Evolutionary conservation across 2,329 filamentous ascomycete species (phyloP).

Genomic region (Lachnellula cervina): DNA sequence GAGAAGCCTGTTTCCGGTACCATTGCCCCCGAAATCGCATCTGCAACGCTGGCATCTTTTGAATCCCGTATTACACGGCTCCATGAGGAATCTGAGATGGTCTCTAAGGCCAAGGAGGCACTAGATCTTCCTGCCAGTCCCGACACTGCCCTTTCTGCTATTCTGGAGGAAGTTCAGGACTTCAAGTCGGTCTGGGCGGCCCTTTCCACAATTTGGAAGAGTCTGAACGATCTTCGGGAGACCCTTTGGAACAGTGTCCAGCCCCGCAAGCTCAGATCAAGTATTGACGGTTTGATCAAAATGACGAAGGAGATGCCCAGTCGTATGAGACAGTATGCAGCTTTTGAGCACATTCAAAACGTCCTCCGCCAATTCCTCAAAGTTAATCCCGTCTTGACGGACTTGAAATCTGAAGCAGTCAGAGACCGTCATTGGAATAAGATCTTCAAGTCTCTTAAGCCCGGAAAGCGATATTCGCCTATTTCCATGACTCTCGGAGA

Average conservation of each 20-base stretch:
- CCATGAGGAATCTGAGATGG: constrained; percentile 85
- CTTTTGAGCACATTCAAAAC: constrained; percentile 97
- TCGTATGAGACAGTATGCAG: constrained; percentile 97
- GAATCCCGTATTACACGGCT: constrained; percentile 80
- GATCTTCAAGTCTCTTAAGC: constrained; percentile 93
- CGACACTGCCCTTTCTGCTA: constrained; percentile 75
- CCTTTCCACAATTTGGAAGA: constrained; percentile 93
- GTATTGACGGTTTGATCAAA: constrained; percentile 88
- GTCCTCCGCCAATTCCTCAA: constrained; percentile 85
- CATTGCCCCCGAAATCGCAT: constrained; percentile 84
- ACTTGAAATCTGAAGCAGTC: constrained; percentile 94
- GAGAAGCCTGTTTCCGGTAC: constrained; percentile 96
- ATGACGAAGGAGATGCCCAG: constrained; percentile 99
- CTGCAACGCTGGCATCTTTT: constrained; percentile 74
- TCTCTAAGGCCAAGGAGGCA: constrained; percentile 93
- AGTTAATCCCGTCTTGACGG: constrained; percentile 79
- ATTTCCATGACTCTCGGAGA: constrained; percentile 96
- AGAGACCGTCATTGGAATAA: constrained; percentile 95
- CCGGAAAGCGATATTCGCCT: constrained; percentile 87
- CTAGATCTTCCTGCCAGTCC: constrained; percentile 78
- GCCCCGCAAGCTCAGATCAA: constrained; percentile 83
- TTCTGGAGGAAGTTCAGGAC: constrained; percentile 94
- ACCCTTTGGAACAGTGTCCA: constrained; percentile 93
- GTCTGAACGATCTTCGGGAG: constrained; percentile 87
- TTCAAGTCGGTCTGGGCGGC: constrained; percentile 99